phyloP scores from a whole-genome alignment of 2,329 filamentous ascomycete genomes.

The Didymella keratinophila region DNA sequence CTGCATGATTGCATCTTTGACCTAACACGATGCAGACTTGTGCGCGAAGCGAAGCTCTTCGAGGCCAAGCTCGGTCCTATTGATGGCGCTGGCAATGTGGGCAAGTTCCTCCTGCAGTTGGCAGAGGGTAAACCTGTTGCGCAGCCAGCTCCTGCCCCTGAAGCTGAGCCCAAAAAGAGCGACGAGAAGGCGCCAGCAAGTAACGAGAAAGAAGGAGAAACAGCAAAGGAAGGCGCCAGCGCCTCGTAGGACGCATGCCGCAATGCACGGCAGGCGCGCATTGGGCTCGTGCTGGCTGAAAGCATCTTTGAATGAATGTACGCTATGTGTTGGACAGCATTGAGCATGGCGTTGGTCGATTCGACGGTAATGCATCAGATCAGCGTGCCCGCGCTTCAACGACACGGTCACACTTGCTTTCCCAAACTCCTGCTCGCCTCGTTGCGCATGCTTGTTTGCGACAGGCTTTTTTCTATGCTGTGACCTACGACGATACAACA shows the following conservation, averaged over 20 bases:
- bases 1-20: background rate
- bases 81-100: conserved; percentile 78
- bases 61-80: conserved; percentile 75
- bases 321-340: background rate
- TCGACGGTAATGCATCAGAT: too few relatives aligned
- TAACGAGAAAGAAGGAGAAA: conserved; percentile 5
- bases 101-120: conserved; percentile 71
- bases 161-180: conserved; percentile 13
- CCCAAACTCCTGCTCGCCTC: too few relatives aligned
- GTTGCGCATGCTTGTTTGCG: too few relatives aligned
- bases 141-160: conserved; percentile 22
- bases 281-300: too few relatives aligned
- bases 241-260: background rate
- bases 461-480: too few relatives aligned
- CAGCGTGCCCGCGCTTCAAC: too few relatives aligned
- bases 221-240: background rate
- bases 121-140: conserved; percentile 64
- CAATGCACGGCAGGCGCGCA: too few relatives aligned
- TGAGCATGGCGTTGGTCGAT: too few relatives aligned
- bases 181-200: background rate
- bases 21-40: conserved; percentile 65
- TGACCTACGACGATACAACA: background rate
- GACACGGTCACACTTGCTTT: too few relatives aligned
- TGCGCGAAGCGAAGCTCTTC: conserved; percentile 78
- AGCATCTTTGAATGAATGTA: too few relatives aligned